These are phyloP conservation scores for Penicillium angulare DNA, from an alignment of 495 filamentous ascomycete species.

Conservation along the genomic window DNA sequence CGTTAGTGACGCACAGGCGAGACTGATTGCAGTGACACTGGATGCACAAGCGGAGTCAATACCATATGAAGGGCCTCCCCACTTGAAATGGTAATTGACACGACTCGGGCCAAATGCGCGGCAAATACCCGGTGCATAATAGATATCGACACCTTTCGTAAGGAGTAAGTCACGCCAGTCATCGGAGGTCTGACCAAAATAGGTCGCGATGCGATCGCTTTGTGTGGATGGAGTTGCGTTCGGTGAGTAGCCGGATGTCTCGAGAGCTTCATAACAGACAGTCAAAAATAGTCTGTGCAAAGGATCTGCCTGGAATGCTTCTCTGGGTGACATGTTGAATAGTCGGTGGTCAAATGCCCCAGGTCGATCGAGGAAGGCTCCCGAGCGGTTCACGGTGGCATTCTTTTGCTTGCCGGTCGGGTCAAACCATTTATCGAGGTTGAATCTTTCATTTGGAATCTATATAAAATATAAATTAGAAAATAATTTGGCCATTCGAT, in stretches of 20 bases:
- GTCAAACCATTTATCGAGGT: constrained; percentile 38
- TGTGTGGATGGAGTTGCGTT: constrained; percentile 3
- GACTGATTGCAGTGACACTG: constrained; percentile 46
- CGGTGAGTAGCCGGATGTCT: constrained; percentile 59
- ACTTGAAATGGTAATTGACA: constrained; percentile 52
- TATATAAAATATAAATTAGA: too few species aligned
- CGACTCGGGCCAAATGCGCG: constrained; percentile 66
- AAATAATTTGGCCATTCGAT: too few species aligned
- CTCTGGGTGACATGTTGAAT: constrained; percentile 43
- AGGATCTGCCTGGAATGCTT: constrained; percentile 66
- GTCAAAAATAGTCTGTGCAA: constrained; percentile 72
- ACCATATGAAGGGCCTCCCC: constrained; percentile 66
- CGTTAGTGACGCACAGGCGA: constrained; percentile 63
- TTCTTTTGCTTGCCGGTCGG: constrained; percentile 35
- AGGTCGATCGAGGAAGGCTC: constrained; percentile 37
- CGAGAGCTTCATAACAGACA: constrained; percentile 74
- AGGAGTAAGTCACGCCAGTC: constrained; percentile 77
- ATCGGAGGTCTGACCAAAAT: constrained; percentile 75
- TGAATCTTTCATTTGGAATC: constrained; percentile 42
- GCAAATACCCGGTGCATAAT: constrained; percentile 72
- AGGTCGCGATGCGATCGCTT: constrained; percentile 65
- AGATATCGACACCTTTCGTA: constrained; percentile 71
- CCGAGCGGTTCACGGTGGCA: constrained; percentile 30
- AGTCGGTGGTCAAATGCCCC: constrained; percentile 32
- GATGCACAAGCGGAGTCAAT: constrained; percentile 79